Conservation (phyloP, 495 filamentous ascomycete species). For the Elaphomyces granulatus region DNA sequence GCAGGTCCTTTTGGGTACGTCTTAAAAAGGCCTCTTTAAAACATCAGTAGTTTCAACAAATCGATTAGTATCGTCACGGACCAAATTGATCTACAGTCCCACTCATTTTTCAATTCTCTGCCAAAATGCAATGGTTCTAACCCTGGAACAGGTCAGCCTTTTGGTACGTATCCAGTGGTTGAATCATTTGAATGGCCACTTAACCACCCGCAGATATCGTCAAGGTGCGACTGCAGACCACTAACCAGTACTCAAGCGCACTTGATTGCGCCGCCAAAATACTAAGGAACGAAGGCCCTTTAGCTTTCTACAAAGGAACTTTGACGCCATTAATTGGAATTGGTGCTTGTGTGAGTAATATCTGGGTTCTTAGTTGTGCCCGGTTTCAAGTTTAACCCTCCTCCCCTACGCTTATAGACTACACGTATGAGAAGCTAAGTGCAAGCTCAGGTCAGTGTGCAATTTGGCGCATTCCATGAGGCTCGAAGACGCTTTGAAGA, state of each 20-base stretch:
- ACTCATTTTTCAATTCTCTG: no score
- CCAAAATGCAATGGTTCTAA: conserved; percentile 21
- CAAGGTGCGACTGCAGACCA: conserved; percentile 93
- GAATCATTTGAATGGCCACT: neutral
- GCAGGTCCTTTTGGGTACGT: conserved; percentile 85
- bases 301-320: conserved; percentile 97
- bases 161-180: conserved; percentile 38
- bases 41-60: no score
- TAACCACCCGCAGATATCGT: conserved; percentile 60
- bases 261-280: conserved; percentile 69
- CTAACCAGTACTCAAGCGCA: conserved; percentile 62
- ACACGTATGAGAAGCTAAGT: no score
- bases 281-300: conserved; percentile 70
- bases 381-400: no score
- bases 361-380: no score
- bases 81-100: no score
- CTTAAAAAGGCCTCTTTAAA: neutral
- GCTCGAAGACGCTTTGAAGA: conserved; percentile 75
- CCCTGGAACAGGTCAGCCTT: conserved; percentile 64
- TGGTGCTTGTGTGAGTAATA: conserved; percentile 65
- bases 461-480: conserved; percentile 95
- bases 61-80: no score
- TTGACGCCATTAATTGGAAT: conserved; percentile 93
- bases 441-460: conserved; percentile 56
- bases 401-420: no score